Evolutionary conservation across 208 protist species (phyloP).

Genomic region (Acanthamoeba royreba): DNA sequence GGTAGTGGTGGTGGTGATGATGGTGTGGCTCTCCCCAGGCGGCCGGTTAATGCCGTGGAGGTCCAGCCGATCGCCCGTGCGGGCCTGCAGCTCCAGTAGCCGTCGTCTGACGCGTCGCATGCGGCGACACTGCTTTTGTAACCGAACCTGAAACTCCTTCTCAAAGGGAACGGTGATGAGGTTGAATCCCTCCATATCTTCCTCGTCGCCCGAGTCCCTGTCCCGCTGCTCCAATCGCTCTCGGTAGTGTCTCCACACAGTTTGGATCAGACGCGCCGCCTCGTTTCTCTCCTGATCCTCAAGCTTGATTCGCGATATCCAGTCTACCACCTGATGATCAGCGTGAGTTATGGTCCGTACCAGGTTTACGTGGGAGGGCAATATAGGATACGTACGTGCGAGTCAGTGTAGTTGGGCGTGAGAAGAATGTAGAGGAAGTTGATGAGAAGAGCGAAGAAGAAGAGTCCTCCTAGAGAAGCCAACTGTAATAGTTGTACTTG

Average conservation of each 20-base stretch:
- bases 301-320: neutral
- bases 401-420: neutral
- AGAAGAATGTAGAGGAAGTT: neutral
- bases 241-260: neutral
- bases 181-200: neutral
- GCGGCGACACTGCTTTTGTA: neutral
- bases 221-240: neutral
- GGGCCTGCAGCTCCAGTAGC: neutral
- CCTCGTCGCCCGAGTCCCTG: neutral
- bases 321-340: slow-evolving; percentile 21
- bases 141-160: neutral
- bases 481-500: neutral
- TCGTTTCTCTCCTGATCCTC: neutral
- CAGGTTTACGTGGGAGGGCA: neutral
- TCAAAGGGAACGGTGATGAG: neutral
- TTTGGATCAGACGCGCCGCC: neutral
- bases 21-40: neutral
- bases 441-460: slow-evolving; percentile 9
- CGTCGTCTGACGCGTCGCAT: neutral
- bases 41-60: too few relatives aligned
- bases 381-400: neutral
- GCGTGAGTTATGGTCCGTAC: too few relatives aligned
- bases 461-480: neutral
- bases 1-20: neutral
- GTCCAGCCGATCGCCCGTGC: neutral